Evolutionary conservation across 2,329 filamentous ascomycete genomes (phyloP).

Genomic region (Diaporthe nobilis): DNA sequence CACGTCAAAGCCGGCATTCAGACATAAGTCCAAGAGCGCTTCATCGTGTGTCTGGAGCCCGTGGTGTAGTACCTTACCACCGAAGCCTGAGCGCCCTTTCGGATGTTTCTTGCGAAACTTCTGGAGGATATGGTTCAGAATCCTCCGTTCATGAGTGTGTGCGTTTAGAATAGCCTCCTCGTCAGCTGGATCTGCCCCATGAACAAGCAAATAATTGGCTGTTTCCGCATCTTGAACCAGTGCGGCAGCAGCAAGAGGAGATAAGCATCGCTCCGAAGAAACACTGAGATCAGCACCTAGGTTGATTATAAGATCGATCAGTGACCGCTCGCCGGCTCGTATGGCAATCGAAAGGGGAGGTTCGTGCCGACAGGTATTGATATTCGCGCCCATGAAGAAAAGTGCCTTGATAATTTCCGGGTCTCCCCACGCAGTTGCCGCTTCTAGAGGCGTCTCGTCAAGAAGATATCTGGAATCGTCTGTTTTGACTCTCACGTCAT

Average conservation of each 20-base stretch:
- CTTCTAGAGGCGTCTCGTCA: neutral
- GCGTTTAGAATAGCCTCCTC: neutral
- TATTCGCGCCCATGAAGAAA: neutral
- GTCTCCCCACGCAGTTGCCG: neutral
- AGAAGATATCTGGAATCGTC: neutral
- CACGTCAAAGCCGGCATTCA: neutral
- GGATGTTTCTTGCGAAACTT: neutral
- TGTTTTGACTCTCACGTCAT: neutral
- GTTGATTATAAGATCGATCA: neutral
- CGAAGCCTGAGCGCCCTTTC: neutral
- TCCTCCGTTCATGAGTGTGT: neutral
- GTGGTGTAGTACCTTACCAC: neutral
- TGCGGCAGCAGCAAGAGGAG: slow-evolving; percentile 10
- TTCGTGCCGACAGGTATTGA: neutral
- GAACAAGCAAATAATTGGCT: neutral
- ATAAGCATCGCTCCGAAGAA: neutral
- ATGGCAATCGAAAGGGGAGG: neutral
- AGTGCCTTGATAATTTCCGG: neutral
- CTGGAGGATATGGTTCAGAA: neutral
- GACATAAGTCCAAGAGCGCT: neutral
- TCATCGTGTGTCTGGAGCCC: neutral
- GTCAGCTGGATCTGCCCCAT: slow-evolving; percentile 3
- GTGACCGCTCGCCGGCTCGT: neutral
- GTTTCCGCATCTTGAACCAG: neutral
- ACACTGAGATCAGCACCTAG: neutral